A percentile compares a stretch with the other conserved stretches of the same genome.
Evolutionary conservation across 768 basidiomycete genomes (phyloP).

Genomic region (Amanita exitialis): DNA sequence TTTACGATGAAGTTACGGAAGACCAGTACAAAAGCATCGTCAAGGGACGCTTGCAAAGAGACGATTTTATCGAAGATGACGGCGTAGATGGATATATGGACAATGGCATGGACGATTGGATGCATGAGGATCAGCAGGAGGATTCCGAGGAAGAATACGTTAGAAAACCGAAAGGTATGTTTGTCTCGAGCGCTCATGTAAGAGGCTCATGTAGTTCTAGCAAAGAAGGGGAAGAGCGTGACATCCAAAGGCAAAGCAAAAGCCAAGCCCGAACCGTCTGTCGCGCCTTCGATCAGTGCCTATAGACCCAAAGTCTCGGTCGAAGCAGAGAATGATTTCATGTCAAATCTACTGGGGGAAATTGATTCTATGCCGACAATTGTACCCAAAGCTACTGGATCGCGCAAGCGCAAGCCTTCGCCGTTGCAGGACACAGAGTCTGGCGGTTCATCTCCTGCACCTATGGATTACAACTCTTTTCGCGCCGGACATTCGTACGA

Average conservation of each 20-base stretch:
- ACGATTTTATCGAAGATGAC: constrained; percentile 96
- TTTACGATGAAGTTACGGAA: constrained; percentile 89
- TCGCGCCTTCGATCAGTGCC: constrained; percentile 57
- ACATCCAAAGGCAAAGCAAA: constrained; percentile 31
- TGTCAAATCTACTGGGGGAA: constrained; percentile 69
- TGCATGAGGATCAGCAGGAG: constrained; percentile 44
- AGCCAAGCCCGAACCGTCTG: constrained; percentile 37
- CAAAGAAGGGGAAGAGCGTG: constrained; percentile 31
- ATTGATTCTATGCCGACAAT: constrained; percentile 44
- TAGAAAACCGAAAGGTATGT: constrained; percentile 32
- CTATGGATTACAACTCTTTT: constrained; percentile 19
- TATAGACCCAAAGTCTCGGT: constrained; percentile 72
- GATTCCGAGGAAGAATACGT: constrained; percentile 46
- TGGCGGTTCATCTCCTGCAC: constrained; percentile 24
- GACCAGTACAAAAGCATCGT: constrained; percentile 86
- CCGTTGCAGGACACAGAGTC: constrained; percentile 30
- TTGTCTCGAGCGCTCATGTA: background rate
- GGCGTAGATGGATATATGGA: constrained; percentile 87
- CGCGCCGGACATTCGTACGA: constrained; percentile 21
- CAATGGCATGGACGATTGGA: constrained; percentile 96
- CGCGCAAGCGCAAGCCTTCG: constrained; percentile 63
- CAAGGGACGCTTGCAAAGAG: constrained; percentile 64
- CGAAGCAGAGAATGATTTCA: constrained; percentile 82
- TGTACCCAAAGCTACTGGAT: constrained; percentile 18
- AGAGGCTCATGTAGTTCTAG: constrained; percentile 10